Evolutionary conservation across 179 eudicot species (phyloP).

Genomic region (Spinacia oleracea): DNA sequence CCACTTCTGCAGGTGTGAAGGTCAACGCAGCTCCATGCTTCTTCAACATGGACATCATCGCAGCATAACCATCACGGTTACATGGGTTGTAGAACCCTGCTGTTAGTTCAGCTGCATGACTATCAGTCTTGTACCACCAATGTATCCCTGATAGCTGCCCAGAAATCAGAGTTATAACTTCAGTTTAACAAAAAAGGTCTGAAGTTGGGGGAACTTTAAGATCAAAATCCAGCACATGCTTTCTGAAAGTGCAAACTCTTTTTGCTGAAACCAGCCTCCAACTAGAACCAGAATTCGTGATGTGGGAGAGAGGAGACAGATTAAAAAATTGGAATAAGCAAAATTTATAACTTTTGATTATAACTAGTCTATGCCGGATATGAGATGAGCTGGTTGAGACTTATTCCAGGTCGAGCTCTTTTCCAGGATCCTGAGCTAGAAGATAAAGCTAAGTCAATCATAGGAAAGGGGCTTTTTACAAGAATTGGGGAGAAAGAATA

Average conservation of each 20-base stretch:
- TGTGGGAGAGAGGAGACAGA: neutral
- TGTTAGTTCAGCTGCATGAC: conserved; percentile 96
- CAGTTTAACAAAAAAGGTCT: conserved; percentile 2
- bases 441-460: neutral
- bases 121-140: conserved; percentile 97
- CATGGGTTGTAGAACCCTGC: conserved; percentile 85
- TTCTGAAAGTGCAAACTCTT: neutral
- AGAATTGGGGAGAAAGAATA: neutral
- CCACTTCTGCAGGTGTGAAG: conserved; percentile 61
- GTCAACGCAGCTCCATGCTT: conserved; percentile 66
- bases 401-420: neutral
- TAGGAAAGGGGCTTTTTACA: neutral
- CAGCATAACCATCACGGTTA: conserved; percentile 87
- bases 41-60: conserved; percentile 67
- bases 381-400: neutral
- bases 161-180: conserved; percentile 24
- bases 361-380: neutral
- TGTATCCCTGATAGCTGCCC: conserved; percentile 76
- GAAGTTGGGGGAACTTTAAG: neutral
- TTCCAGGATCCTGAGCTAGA: too few species aligned
- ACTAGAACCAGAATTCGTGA: neutral
- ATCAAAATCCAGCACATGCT: conserved; percentile 5
- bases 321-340: too few species aligned
- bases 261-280: neutral
- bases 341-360: neutral